Base-by-base conservation (phyloP, 345 rosid species). In the Pseudoturritis turrita region DNA sequence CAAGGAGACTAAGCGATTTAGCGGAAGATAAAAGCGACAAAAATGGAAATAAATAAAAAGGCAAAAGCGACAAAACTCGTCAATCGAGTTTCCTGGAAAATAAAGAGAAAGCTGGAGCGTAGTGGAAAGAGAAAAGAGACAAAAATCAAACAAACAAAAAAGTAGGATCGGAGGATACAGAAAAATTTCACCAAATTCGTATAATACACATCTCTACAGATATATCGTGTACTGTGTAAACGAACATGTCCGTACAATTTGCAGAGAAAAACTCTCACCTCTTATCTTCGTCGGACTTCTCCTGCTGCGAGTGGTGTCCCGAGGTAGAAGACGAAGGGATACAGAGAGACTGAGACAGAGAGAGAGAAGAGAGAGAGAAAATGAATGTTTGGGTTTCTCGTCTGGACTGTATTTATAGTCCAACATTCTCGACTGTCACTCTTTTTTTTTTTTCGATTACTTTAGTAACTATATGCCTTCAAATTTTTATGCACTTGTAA, bases 251-350 rank as follows among this genome's bases (percentile, higher is more conserved):
- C 22, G 60, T 66, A 66, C 61, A 6, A 18, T 2, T 33, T 47
- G 6, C 18, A 39, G 41, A 49, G 58, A 70, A 21, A 33, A 7
- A 33, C 37, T 26, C 25, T 70, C 49, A 70, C 67, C 58, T 70
- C 25, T 35, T 15, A 1, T 28, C 72, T 43, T 18, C 15, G 63
- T 53, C 45, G 45, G 23, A 44, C 6, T 45, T 70, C 45, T 26
- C 19, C 28, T 69, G 56, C 35, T n/a, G 10, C 37, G 37, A n/a
- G 28, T 57, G 65, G 57, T 33, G 65, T 45, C 57, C 46, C 18
- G 49, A 58, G 66, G 74, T 44, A 70, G 67, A 60, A 63, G 73
- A 66, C 43, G 71, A 74, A 71, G 68, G 33, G 53, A 56, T 33
- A 12, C 46, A 51, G 65, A 52, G 74, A 43, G 50, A 36, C n/a